These are phyloP conservation scores for Gynochthodes officinalis DNA, from an alignment of 257 asterid genomes.

Conservation along the genomic window DNA sequence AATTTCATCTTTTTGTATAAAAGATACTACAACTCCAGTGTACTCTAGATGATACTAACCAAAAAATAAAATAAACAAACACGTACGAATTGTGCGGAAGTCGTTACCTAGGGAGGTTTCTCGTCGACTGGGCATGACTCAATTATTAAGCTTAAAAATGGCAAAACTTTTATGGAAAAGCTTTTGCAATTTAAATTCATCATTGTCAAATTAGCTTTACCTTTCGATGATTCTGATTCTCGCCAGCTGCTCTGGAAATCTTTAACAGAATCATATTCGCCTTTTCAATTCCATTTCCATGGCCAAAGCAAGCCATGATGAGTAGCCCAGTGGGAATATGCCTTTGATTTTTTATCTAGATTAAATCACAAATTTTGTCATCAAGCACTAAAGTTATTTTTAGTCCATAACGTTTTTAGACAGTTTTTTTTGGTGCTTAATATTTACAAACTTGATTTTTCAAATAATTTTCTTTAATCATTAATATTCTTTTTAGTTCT, in stretches of 20 bases:
- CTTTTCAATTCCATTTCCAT: too few species aligned
- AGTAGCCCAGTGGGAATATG: too few species aligned
- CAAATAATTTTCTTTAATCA: too few species aligned
- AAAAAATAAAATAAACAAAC: background rate
- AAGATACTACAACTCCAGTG: too few species aligned
- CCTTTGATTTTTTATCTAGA: too few species aligned
- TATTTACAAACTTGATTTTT: too few species aligned
- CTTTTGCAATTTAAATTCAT: background rate
- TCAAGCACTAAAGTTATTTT: too few species aligned
- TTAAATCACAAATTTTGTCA: too few species aligned
- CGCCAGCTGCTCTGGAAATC: slow-evolving; percentile 22
- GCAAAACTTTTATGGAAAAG: background rate
- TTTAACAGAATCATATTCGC: slow-evolving; percentile 35
- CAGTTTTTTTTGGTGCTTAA: too few species aligned
- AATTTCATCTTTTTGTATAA: background rate
- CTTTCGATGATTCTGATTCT: slow-evolving; percentile 8
- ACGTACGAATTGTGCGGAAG: slow-evolving; percentile 43
- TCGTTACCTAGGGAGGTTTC: slow-evolving; percentile 46
- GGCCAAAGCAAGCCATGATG: background rate
- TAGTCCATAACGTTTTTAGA: too few species aligned
- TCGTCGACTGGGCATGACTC: slow-evolving; percentile 37
- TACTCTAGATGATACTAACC: too few species aligned
- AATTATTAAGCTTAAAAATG: background rate
- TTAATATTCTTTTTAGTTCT: too few species aligned
- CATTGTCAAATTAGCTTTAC: background rate